Percentiles rank a stretch among this genome's conserved stretches.
Evolutionary conservation across 495 filamentous ascomycete species (phyloP).

Genomic region (Aspergillus mulundensis): DNA sequence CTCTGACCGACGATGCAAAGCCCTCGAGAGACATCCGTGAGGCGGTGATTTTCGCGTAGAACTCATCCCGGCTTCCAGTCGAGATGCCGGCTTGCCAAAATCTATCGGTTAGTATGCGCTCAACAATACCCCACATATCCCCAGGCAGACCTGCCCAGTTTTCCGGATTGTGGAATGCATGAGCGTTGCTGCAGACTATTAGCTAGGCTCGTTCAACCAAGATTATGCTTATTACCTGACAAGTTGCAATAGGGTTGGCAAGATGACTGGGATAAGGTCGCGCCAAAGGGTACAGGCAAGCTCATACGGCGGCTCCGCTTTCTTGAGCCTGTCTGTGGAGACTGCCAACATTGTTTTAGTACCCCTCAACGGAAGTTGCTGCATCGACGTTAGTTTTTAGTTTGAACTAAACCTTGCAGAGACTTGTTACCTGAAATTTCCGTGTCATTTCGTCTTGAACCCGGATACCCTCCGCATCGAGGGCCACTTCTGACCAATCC

Average conservation of each 20-base stretch:
- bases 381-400: slow-evolving; percentile 10
- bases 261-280: slow-evolving; percentile 72
- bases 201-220: neutral
- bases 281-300: slow-evolving; percentile 77
- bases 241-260: slow-evolving; percentile 83
- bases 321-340: slow-evolving; percentile 83
- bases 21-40: slow-evolving; percentile 90
- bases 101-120: slow-evolving; percentile 83
- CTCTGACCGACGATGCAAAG: slow-evolving; percentile 86
- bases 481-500: slow-evolving; percentile 74
- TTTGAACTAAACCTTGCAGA: too few relatives aligned
- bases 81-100: slow-evolving; percentile 99
- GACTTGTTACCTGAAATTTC: slow-evolving; percentile 58
- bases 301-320: slow-evolving; percentile 59
- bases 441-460: slow-evolving; percentile 67
- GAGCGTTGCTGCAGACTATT: slow-evolving; percentile 61
- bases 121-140: slow-evolving; percentile 74
- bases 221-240: slow-evolving; percentile 53
- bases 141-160: slow-evolving; percentile 78
- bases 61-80: slow-evolving; percentile 88
- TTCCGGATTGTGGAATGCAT: slow-evolving; percentile 84
- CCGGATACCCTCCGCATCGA: slow-evolving; percentile 74
- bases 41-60: slow-evolving; percentile 84
- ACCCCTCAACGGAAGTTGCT: slow-evolving; percentile 72
- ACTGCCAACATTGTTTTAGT: slow-evolving; percentile 88